phyloP scores from a whole-genome alignment of 129 eudicot species.

The Calendula officinalis region DNA sequence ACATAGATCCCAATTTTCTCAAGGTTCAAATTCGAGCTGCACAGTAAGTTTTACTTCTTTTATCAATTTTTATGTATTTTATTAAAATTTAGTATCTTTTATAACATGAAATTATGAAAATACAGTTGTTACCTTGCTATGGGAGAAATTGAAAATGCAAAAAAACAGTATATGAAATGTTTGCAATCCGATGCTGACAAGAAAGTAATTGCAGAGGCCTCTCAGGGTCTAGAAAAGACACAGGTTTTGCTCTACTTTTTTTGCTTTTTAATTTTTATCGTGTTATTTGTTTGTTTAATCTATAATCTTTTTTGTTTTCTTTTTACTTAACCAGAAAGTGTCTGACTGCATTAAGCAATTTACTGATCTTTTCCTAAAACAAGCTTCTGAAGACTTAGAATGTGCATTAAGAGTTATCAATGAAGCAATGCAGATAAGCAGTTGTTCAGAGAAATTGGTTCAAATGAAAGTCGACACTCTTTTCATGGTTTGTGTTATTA shows the following conservation, averaged over 20 bases:
- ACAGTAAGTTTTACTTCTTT: conserved; percentile 48
- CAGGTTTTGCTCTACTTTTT: conserved; percentile 39
- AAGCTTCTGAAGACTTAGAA: conserved; percentile 47
- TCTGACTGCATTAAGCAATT: conserved; percentile 55
- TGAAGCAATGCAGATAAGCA: conserved; percentile 76
- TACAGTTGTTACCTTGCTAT: conserved; percentile 86
- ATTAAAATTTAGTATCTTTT: neutral
- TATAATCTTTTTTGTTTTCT: neutral
- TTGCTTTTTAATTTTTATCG: neutral
- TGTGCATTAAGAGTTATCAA: conserved; percentile 49
- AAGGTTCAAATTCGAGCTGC: conserved; percentile 88
- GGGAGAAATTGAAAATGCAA: conserved; percentile 84
- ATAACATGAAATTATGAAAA: conserved; percentile 8
- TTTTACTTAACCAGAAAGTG: conserved; percentile 55
- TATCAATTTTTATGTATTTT: neutral
- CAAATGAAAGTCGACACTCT: conserved; percentile 79
- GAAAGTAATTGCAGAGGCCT: conserved; percentile 69
- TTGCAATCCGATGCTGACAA: conserved; percentile 60
- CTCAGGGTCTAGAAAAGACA: conserved; percentile 82
- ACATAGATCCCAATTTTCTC: conserved; percentile 71
- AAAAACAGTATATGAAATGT: conserved; percentile 55
- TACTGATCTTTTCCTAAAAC: conserved; percentile 45
- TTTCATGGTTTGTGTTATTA: conserved; percentile 61
- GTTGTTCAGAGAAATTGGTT: conserved; percentile 62
- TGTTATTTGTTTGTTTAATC: neutral